A percentile compares a stretch with the other conserved stretches of the same genome.
These are phyloP conservation scores for Graphilbum sp. DNA, from an alignment of 2,329 filamentous ascomycete species.

Conservation along the genomic window DNA sequence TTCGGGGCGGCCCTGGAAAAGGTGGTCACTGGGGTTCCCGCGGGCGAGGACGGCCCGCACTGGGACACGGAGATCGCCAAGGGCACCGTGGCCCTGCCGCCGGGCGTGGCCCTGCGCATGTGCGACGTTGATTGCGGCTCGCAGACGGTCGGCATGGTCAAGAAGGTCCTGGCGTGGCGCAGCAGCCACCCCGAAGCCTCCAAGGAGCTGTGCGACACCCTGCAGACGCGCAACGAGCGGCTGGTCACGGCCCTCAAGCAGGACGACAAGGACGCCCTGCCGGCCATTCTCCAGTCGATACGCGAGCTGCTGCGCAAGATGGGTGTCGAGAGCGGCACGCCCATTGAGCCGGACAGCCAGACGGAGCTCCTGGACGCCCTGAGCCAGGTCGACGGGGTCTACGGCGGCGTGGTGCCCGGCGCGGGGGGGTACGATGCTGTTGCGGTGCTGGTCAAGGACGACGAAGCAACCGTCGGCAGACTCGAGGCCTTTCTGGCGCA, in stretches of 20 bases:
- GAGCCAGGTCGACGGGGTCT: conserved; percentile 59
- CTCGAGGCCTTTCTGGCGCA: conserved; percentile 45
- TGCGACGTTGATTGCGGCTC: conserved; percentile 93
- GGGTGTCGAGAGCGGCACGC: conserved; percentile 57
- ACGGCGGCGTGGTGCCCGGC: conserved; percentile 84
- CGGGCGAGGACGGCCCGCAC: conserved; percentile 19
- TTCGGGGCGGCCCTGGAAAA: conserved; percentile 51
- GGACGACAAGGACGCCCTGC: conserved; percentile 25
- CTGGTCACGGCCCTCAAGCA: conserved; percentile 49
- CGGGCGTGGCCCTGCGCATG: conserved; percentile 67
- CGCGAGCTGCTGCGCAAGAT: conserved; percentile 57
- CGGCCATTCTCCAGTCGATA: conserved; percentile 29
- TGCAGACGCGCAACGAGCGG: conserved; percentile 60
- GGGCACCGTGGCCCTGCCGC: conserved; percentile 52
- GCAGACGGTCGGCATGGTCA: conserved; percentile 91
- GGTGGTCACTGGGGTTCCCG: conserved; percentile 42
- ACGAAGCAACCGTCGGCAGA: conserved; percentile 40
- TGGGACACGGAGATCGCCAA: conserved; percentile 75
- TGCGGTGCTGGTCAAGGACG: conserved; percentile 62
- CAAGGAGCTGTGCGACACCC: conserved; percentile 51
- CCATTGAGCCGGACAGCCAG: conserved; percentile 79
- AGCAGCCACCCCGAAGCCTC: conserved; percentile 47
- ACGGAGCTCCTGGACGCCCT: conserved; percentile 70
- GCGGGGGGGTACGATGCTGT: conserved; percentile 90
- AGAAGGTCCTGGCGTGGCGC: conserved; percentile 73